These are phyloP conservation scores for Puccinia horiana DNA, from an alignment of 1,284 basidiomycete genomes.

Conservation along the genomic window DNA sequence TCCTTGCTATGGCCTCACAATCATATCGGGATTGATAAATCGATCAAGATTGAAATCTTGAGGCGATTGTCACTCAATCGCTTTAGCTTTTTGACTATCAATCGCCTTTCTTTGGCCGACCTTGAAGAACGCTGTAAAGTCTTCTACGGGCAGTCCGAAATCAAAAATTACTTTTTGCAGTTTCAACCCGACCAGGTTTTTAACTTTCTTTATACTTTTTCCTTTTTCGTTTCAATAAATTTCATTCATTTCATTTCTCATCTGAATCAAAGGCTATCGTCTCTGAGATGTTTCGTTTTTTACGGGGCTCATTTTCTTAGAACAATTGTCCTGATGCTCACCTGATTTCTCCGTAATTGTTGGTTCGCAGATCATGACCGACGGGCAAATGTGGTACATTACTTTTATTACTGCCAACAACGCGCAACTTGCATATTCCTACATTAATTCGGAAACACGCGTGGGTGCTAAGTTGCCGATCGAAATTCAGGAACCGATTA, in stretches of 20 bases:
- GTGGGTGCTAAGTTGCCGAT: slow-evolving; percentile 40
- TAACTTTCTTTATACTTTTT: neutral
- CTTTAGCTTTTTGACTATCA: slow-evolving; percentile 38
- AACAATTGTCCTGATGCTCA: slow-evolving; percentile 1
- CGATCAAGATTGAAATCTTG: slow-evolving; percentile 45
- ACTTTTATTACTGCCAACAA: slow-evolving; percentile 35
- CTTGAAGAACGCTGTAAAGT: slow-evolving; percentile 25
- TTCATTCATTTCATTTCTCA: neutral
- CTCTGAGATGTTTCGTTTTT: neutral
- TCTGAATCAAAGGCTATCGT: neutral
- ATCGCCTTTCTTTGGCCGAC: slow-evolving; percentile 26
- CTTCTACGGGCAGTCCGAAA: slow-evolving; percentile 24
- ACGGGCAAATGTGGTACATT: slow-evolving; percentile 49
- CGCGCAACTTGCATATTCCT: slow-evolving; percentile 25
- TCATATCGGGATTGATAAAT: slow-evolving; percentile 46
- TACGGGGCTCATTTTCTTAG: neutral
- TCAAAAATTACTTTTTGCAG: slow-evolving; percentile 41
- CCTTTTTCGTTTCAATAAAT: neutral
- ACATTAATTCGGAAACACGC: neutral
- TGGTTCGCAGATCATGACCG: slow-evolving; percentile 43
- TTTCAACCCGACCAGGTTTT: slow-evolving; percentile 41
- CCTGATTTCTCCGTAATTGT: neutral
- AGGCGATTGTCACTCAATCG: slow-evolving; percentile 30
- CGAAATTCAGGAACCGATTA: slow-evolving; percentile 39
- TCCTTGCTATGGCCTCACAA: slow-evolving; percentile 46